Conservation (phyloP, 768 basidiomycete genomes). For the Lactarius trivialis region DNA sequence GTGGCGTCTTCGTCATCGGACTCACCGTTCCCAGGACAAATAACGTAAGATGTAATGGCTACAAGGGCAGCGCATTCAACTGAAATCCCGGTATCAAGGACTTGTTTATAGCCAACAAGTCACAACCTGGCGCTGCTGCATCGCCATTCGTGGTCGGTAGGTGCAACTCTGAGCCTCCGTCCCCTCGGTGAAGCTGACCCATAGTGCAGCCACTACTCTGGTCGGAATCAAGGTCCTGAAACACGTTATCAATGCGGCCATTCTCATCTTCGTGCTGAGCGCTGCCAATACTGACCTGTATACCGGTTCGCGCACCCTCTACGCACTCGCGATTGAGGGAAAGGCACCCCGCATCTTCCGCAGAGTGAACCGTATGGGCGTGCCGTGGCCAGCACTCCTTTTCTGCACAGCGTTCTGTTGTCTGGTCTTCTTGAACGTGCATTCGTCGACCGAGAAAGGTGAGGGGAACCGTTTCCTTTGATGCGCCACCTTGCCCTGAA, state of each 20-base stretch:
- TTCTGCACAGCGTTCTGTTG: slow-evolving; percentile 49
- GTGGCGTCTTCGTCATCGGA: slow-evolving; percentile 65
- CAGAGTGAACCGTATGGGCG: slow-evolving; percentile 32
- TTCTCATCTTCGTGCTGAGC: slow-evolving; percentile 59
- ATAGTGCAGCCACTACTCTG: slow-evolving; percentile 31
- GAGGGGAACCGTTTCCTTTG: not conserved
- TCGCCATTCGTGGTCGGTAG: slow-evolving; percentile 57
- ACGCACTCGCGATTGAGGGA: slow-evolving; percentile 41
- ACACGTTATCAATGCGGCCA: slow-evolving; percentile 59
- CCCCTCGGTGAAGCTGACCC: not conserved
- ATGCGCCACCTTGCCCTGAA: not conserved
- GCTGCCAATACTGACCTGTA: slow-evolving; percentile 59
- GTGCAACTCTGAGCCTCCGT: not conserved
- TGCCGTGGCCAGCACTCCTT: slow-evolving; percentile 38
- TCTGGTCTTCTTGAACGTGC: slow-evolving; percentile 54
- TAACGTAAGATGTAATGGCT: slow-evolving; percentile 29
- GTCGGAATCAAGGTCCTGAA: slow-evolving; percentile 54
- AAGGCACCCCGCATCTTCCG: slow-evolving; percentile 41
- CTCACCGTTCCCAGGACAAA: slow-evolving; percentile 60
- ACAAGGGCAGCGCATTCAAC: not conserved
- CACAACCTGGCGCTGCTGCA: slow-evolving; percentile 45
- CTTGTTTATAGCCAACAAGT: slow-evolving; percentile 36
- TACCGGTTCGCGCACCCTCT: slow-evolving; percentile 43
- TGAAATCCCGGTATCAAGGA: slow-evolving; percentile 16
- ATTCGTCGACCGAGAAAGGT: slow-evolving; percentile 46